These are phyloP conservation scores for Phytophthora foliorum DNA, from an alignment of 352 stramenopile species.

Conservation along the genomic window DNA sequence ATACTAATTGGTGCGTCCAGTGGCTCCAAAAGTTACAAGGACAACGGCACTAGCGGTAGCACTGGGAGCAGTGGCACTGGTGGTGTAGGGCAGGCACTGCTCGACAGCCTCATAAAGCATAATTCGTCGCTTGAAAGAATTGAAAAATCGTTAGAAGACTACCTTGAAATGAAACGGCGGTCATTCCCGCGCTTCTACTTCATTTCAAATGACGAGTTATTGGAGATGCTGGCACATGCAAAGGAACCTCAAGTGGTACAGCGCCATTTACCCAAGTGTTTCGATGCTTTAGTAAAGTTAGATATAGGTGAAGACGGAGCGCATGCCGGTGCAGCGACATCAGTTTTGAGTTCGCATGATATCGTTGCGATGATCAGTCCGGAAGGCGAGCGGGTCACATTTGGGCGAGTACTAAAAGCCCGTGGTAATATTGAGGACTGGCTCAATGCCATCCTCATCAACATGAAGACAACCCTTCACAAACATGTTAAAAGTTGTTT, in stretches of 20 bases:
- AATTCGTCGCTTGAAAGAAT: constrained; percentile 77
- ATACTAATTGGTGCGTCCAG: constrained; percentile 41
- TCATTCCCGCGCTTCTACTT: constrained; percentile 92
- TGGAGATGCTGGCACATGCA: constrained; percentile 86
- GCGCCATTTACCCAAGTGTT: constrained; percentile 86
- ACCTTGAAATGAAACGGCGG: constrained; percentile 85
- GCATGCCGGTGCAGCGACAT: constrained; percentile 11
- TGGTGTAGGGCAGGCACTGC: constrained; percentile 51
- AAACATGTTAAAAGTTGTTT: constrained; percentile 80
- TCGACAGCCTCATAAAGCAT: constrained; percentile 76
- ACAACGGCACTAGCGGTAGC: constrained; percentile 7
- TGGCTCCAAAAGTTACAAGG: constrained; percentile 26
- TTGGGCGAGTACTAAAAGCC: constrained; percentile 82
- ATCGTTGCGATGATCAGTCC: constrained; percentile 86
- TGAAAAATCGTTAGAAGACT: constrained; percentile 87
- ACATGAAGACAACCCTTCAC: constrained; percentile 82
- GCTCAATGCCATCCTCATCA: constrained; percentile 75
- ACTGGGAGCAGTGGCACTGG: not conserved
- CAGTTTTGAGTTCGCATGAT: constrained; percentile 42
- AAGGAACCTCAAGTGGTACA: constrained; percentile 86
- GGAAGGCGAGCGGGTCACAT: constrained; percentile 83
- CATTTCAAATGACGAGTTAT: constrained; percentile 88
- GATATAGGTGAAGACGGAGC: constrained; percentile 69
- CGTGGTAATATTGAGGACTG: constrained; percentile 91
- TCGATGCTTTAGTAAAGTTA: constrained; percentile 83